Evolutionary conservation across 371 early-diverging fungal species (phyloP).

Genomic region (Mucor lusitanicus): DNA sequence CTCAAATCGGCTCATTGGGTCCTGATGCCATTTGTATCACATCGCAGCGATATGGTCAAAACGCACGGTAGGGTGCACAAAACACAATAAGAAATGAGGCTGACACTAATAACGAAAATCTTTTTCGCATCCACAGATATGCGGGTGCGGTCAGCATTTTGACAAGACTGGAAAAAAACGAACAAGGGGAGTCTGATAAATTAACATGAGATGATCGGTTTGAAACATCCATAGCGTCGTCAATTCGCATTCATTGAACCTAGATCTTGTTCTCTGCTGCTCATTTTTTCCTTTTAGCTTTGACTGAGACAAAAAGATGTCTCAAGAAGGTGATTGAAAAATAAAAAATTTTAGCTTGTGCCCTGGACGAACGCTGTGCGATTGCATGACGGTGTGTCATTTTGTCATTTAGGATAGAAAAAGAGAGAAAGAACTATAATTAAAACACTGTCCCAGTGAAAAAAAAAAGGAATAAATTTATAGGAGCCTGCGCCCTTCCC

Average conservation of each 20-base stretch:
- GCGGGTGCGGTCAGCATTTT: constrained; percentile 31
- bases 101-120: neutral
- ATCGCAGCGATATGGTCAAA: constrained; percentile 35
- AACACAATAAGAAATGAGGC: neutral
- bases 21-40: constrained; percentile 33
- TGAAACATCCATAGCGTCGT: neutral
- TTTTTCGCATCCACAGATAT: constrained; percentile 17
- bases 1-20: constrained; percentile 29
- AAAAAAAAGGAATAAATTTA: constrained; percentile 3
- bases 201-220: neutral
- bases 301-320: neutral
- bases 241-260: neutral
- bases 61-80: constrained; percentile 31
- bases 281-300: neutral
- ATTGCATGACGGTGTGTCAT: constrained; percentile 14
- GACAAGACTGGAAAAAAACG: neutral
- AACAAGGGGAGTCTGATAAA: neutral
- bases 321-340: neutral
- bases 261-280: neutral
- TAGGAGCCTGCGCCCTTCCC: neutral
- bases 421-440: constrained; percentile 1
- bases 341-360: constrained; percentile 6
- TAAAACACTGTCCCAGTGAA: constrained; percentile 1
- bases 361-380: constrained; percentile 1
- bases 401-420: neutral